Evolutionary conservation across 1,284 basidiomycete genomes (phyloP).

Genomic region (Salmacisia buchloeana): DNA sequence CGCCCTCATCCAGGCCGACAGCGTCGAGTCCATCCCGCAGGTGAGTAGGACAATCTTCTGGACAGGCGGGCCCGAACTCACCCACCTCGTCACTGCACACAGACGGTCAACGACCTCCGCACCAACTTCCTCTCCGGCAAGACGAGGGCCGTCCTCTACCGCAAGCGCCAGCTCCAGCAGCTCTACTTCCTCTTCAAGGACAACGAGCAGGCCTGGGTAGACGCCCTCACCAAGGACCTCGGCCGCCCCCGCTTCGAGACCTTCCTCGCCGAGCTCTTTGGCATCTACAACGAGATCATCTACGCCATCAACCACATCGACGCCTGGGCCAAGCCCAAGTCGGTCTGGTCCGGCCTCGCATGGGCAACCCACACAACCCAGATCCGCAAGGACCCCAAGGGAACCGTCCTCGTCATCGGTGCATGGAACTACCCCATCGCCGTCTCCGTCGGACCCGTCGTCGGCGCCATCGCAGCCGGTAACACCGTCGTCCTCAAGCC

Average conservation of each 20-base stretch:
- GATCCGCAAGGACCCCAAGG: conserved; percentile 52
- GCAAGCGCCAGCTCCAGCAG: conserved; percentile 63
- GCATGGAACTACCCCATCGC: conserved; percentile 50
- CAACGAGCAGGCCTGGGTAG: conserved; percentile 57
- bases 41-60: too few species aligned
- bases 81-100: background rate
- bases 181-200: conserved; percentile 62
- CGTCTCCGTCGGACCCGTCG: conserved; percentile 49
- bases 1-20: background rate
- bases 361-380: conserved; percentile 47
- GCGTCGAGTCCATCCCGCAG: background rate
- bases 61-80: background rate
- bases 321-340: conserved; percentile 49
- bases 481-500: conserved; percentile 57
- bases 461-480: conserved; percentile 53
- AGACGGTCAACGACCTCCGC: conserved; percentile 55
- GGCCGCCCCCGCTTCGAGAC: conserved; percentile 54
- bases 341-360: conserved; percentile 39
- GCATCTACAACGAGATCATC: conserved; percentile 58
- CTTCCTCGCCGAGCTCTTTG: conserved; percentile 46
- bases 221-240: conserved; percentile 58
- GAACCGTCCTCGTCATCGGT: conserved; percentile 54
- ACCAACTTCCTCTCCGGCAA: conserved; percentile 57
- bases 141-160: conserved; percentile 58
- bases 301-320: conserved; percentile 64